A percentile compares a stretch with the other conserved stretches of the same genome.
phyloP scores from a whole-genome alignment of 805 yeast species.

The Dipodascopsis uninucleata region DNA sequence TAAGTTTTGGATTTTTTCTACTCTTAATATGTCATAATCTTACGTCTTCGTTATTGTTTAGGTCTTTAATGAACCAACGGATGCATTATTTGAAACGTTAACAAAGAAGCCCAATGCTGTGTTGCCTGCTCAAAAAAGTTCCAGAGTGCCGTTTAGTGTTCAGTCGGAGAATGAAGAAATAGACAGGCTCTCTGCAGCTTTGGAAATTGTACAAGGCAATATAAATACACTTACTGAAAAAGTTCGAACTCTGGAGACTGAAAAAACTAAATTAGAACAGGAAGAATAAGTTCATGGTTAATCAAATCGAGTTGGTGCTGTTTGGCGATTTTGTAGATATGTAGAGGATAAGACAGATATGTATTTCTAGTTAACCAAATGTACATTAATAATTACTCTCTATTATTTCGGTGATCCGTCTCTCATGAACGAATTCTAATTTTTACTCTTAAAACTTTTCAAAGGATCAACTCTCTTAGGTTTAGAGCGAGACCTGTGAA shows the following conservation, averaged over 20 bases:
- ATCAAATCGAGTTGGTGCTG: too few relatives aligned
- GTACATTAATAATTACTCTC: background rate
- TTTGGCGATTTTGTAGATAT: too few relatives aligned
- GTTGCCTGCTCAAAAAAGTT: slow-evolving; percentile 38
- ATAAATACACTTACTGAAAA: slow-evolving; percentile 43
- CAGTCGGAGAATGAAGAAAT: slow-evolving; percentile 65
- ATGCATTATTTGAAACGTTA: slow-evolving; percentile 71
- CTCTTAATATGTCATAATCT: background rate
- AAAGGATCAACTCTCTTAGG: slow-evolving; percentile 52
- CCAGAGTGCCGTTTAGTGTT: slow-evolving; percentile 41
- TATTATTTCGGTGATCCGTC: slow-evolving; percentile 20
- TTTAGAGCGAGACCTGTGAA: slow-evolving; percentile 19
- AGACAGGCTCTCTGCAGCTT: slow-evolving; percentile 50
- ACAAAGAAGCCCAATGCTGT: slow-evolving; percentile 57
- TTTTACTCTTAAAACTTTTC: slow-evolving; percentile 46
- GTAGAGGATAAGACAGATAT: background rate
- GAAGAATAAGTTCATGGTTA: background rate
- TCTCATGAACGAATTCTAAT: background rate
- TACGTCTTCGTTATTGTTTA: background rate
- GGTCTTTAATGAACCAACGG: slow-evolving; percentile 88
- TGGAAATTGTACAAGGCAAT: slow-evolving; percentile 45
- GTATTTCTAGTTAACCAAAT: background rate
- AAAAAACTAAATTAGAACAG: slow-evolving; percentile 22
- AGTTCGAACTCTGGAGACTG: slow-evolving; percentile 36
- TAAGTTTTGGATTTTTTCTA: slow-evolving; percentile 33